Base-by-base conservation (phyloP, 805 yeast species). In the Kuraishia floccosa region DNA sequence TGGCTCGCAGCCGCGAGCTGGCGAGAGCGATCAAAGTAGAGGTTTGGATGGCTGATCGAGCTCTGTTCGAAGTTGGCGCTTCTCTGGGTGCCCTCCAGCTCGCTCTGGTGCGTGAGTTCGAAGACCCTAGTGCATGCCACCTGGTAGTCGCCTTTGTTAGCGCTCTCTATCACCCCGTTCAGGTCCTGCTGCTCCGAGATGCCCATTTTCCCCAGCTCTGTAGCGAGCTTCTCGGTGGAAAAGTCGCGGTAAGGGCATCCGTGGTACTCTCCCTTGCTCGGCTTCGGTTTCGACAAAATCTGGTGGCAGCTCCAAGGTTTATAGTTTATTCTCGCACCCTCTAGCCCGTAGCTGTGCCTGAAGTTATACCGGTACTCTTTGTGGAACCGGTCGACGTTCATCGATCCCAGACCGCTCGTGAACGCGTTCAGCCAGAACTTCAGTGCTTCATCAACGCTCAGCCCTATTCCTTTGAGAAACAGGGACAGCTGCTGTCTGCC, bases 221-320 rank as follows among this genome's bases (percentile, higher is more conserved):
- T 40, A 5, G 68, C 61, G 30, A 91, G 60, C 32, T 69, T 65
- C 27, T 83, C 93, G n/a, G 69, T 49, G 9, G 69, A 63, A 44
- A 81, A 59, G 44, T 81, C 89, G 33, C 94, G 62, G 54, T 82
- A 91, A 4, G 97, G 96, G 54, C 97, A 89, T 2, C 98, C 98
- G 49, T 89, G 96, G 36, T 59, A 68, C 41, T 87, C 94, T 29
- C 67, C 63, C 28, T 63, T 57, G 8, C 62, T 60, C 0, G 94
- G 86, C 39, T 76, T 68, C 6, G 85, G 84, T 41, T 76, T 76
- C 17, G 73, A 63, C 35, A 84, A 53, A 25, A 91, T 84, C 2
- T 78, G 74, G 24, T 73, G 69, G 59, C 96, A 91, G 48, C 77
- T 81, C 78, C 80, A 71, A 3, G 97, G 94, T 44, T 72, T 71